These are phyloP conservation scores for Hypoxylon sp. DNA, from an alignment of 2,329 filamentous ascomycete species.

Conservation along the genomic window DNA sequence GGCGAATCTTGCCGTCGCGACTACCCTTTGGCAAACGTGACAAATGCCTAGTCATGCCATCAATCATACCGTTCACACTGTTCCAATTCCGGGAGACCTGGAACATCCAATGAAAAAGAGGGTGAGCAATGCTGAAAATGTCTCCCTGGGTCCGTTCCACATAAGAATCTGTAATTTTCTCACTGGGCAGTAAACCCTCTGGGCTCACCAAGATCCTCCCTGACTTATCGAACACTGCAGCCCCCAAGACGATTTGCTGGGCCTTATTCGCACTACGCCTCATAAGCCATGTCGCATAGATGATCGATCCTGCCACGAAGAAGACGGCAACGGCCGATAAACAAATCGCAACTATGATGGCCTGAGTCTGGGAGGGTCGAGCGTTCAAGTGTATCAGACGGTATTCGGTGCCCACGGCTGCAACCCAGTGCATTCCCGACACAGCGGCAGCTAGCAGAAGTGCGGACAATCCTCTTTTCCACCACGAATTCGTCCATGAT, in stretches of 20 bases:
- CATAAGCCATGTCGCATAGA: slow-evolving; percentile 68
- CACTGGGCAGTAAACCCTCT: slow-evolving; percentile 77
- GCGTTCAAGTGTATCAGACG: slow-evolving; percentile 66
- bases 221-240: slow-evolving; percentile 76
- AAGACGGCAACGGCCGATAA: slow-evolving; percentile 75
- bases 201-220: slow-evolving; percentile 78
- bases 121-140: slow-evolving; percentile 81
- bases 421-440: slow-evolving; percentile 91
- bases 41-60: slow-evolving; percentile 81
- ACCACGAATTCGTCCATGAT: slow-evolving; percentile 84
- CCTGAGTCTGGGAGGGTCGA: slow-evolving; percentile 71
- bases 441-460: slow-evolving; percentile 80
- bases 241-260: slow-evolving; percentile 71
- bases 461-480: slow-evolving; percentile 78
- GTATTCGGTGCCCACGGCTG: slow-evolving; percentile 79
- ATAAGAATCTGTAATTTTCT: slow-evolving; percentile 85
- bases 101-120: slow-evolving; percentile 90
- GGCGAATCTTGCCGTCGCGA: slow-evolving; percentile 60
- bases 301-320: slow-evolving; percentile 69
- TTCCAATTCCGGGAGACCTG: slow-evolving; percentile 84
- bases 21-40: slow-evolving; percentile 61
- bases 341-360: slow-evolving; percentile 80
- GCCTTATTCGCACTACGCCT: slow-evolving; percentile 71
- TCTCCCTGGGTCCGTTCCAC: slow-evolving; percentile 79
- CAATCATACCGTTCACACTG: slow-evolving; percentile 76